phyloP scores from a whole-genome alignment of 805 yeast genomes.

The Ogataea kodamae region DNA sequence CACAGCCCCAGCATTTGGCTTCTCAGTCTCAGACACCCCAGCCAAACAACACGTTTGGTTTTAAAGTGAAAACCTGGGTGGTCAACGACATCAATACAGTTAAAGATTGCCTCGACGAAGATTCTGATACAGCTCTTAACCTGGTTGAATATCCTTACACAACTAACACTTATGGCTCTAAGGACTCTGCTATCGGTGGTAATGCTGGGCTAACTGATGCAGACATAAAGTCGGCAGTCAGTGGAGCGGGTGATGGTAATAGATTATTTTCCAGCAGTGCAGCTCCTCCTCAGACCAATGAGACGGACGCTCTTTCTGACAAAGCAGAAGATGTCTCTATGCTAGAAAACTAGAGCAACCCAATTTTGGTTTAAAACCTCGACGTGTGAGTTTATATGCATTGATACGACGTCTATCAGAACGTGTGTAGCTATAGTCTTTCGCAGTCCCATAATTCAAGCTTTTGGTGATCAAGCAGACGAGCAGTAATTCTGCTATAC shows the following conservation, averaged over 20 bases:
- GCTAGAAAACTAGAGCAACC: constrained; percentile 1
- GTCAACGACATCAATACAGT: constrained; percentile 14
- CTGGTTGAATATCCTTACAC: constrained; percentile 35
- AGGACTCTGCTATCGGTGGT: constrained; percentile 9
- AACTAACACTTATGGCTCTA: constrained; percentile 10
- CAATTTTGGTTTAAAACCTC: too few species aligned
- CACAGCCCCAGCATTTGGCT: constrained; percentile 23
- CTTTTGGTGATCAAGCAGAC: too few species aligned
- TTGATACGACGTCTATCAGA: too few species aligned
- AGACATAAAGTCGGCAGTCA: constrained; percentile 41
- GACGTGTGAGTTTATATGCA: too few species aligned
- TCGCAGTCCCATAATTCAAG: too few species aligned
- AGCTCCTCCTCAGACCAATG: constrained; percentile 25
- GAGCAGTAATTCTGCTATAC: too few species aligned
- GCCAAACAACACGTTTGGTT: constrained; percentile 29
- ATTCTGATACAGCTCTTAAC: constrained; percentile 34
- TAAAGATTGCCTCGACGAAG: constrained; percentile 31
- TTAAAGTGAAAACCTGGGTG: constrained; percentile 35
- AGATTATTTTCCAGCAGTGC: constrained; percentile 32
- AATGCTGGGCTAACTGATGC: constrained; percentile 34
- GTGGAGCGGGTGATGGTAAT: constrained; percentile 34
- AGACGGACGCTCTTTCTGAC: background rate
- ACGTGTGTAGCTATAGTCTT: too few species aligned
- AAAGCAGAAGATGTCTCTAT: constrained; percentile 1
- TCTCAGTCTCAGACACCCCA: constrained; percentile 29